A percentile compares a stretch with the other conserved stretches of the same genome.
phyloP scores from a whole-genome alignment of 2,329 filamentous ascomycete species.

The Paracoccidioides lutzii region DNA sequence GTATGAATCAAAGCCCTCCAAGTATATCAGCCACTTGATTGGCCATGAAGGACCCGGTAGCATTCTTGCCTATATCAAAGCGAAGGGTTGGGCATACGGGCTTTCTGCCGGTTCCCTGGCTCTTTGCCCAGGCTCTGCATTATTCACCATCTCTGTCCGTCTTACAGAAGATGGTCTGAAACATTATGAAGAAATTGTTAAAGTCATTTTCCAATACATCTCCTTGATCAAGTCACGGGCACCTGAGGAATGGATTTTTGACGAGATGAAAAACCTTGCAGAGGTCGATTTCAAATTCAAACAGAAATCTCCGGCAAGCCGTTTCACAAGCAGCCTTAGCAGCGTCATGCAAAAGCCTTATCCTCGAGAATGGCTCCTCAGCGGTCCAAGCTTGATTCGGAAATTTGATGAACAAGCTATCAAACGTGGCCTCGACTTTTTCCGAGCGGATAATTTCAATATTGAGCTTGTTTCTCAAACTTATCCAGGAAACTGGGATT shows the following conservation, averaged over 20 bases:
- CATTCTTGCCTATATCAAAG: constrained; percentile 79
- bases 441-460: constrained; percentile 81
- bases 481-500: constrained; percentile 69
- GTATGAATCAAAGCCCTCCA: constrained; percentile 67
- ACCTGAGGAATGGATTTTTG: constrained; percentile 84
- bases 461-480: constrained; percentile 72
- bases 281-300: constrained; percentile 93
- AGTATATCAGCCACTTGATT: constrained; percentile 78
- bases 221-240: constrained; percentile 66
- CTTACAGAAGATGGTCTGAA: constrained; percentile 75
- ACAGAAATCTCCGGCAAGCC: constrained; percentile 79
- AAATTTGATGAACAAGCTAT: constrained; percentile 73
- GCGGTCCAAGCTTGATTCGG: constrained; percentile 60
- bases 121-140: constrained; percentile 65
- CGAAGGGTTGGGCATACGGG: constrained; percentile 77
- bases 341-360: constrained; percentile 84
- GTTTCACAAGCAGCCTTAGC: constrained; percentile 75
- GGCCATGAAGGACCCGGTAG: constrained; percentile 89
- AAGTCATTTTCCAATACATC: constrained; percentile 82
- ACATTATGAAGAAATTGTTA: constrained; percentile 69
- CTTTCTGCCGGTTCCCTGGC: constrained; percentile 64
- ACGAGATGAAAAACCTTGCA: constrained; percentile 78
- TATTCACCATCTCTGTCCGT: constrained; percentile 68
- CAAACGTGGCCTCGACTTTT: constrained; percentile 54
- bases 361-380: constrained; percentile 77